phyloP scores from a whole-genome alignment of 1,284 basidiomycete genomes.

The Volvariella volvacea region DNA sequence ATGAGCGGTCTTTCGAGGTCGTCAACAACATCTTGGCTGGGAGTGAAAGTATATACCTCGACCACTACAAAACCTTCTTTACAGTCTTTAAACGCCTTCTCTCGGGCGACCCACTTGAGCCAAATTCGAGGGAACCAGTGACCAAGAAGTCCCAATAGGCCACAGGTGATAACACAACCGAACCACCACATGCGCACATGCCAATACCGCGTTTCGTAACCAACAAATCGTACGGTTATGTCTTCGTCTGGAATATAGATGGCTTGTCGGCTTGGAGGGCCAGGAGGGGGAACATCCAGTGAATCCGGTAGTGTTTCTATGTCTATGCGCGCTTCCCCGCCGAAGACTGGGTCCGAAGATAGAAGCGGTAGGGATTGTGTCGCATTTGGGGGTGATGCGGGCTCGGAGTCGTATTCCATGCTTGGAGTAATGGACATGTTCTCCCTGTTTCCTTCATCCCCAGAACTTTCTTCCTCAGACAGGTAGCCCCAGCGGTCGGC shows the following conservation, averaged over 20 bases:
- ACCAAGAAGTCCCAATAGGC: conserved; percentile 77
- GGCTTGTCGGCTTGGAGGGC: conserved; percentile 79
- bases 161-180: conserved; percentile 67
- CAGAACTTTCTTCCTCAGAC: conserved; percentile 64
- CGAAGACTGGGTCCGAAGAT: conserved; percentile 70
- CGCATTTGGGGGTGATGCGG: conserved; percentile 49
- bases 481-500: conserved; percentile 79
- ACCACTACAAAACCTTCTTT: conserved; percentile 77
- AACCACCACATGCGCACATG: conserved; percentile 69
- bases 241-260: conserved; percentile 92
- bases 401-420: conserved; percentile 62
- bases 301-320: conserved; percentile 59
- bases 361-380: conserved; percentile 57
- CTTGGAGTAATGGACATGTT: conserved; percentile 44
- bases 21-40: conserved; percentile 5
- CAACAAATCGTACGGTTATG: conserved; percentile 80
- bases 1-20: conserved; percentile 59
- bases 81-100: conserved; percentile 78
- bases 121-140: conserved; percentile 92
- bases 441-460: conserved; percentile 31
- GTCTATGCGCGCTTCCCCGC: conserved; percentile 73
- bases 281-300: conserved; percentile 60
- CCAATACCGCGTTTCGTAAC: conserved; percentile 71
- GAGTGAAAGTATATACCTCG: conserved; percentile 50
- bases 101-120: conserved; percentile 82